Conservation (phyloP, 805 yeast genomes). For the Zygosaccharomyces rouxii region DNA sequence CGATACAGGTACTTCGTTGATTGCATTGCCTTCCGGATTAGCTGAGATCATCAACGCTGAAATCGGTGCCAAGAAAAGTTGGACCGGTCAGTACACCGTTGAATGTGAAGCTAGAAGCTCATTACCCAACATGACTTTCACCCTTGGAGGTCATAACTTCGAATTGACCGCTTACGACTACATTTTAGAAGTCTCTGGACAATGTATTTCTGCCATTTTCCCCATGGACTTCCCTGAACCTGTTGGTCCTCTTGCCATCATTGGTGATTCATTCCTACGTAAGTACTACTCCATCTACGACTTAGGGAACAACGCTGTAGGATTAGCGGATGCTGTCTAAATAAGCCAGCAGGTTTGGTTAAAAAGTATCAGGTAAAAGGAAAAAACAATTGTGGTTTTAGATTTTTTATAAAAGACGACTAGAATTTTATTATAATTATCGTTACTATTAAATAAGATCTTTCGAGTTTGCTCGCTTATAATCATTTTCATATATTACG, state of each 20-base stretch:
- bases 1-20: conserved; percentile 96
- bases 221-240: conserved; percentile 98
- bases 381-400: not conserved
- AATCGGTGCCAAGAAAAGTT: conserved; percentile 94
- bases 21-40: conserved; percentile 89
- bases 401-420: not conserved
- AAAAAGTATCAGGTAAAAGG: not conserved
- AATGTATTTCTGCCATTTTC: conserved; percentile 94
- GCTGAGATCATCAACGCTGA: conserved; percentile 94
- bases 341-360: not conserved
- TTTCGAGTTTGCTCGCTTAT: not conserved
- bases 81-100: conserved; percentile 95
- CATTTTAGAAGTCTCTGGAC: conserved; percentile 89
- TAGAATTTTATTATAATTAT: not conserved
- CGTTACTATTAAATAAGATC: not conserved
- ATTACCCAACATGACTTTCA: conserved; percentile 90
- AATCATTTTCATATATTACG: not conserved
- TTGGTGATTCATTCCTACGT: conserved; percentile 97
- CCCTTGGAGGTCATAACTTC: conserved; percentile 85
- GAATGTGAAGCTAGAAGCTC: conserved; percentile 83
- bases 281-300: conserved; percentile 92
- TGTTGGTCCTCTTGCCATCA: conserved; percentile 90
- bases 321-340: conserved; percentile 76
- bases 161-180: conserved; percentile 87
- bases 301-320: conserved; percentile 85